Evolutionary conservation across 2,329 filamentous ascomycete species (phyloP).

Genomic region (Aspergillus sclerotialis): DNA sequence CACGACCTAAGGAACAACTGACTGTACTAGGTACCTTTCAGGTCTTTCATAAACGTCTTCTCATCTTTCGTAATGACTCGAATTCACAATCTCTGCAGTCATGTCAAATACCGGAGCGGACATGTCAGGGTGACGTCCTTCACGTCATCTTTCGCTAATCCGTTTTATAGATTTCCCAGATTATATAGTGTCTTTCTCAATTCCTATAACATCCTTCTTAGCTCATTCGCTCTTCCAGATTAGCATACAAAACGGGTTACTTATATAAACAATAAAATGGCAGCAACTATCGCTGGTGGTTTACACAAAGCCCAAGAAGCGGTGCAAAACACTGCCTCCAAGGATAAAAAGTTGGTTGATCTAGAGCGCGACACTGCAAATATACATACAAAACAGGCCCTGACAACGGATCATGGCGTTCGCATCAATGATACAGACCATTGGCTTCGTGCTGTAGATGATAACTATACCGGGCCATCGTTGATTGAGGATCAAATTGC

Average conservation of each 20-base stretch:
- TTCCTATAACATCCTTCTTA: no score
- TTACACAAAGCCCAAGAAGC: slow-evolving; percentile 23
- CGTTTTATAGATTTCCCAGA: no score
- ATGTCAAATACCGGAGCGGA: slow-evolving; percentile 1
- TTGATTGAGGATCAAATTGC: slow-evolving; percentile 66
- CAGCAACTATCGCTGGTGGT: slow-evolving; percentile 19
- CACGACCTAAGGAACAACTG: no score
- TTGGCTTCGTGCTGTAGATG: slow-evolving; percentile 60
- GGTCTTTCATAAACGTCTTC: no score
- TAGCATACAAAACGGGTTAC: no score
- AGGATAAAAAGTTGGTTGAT: slow-evolving; percentile 51
- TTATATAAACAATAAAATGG: slow-evolving; percentile 20
- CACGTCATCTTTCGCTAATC: slow-evolving; percentile 6
- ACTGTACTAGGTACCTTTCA: no score
- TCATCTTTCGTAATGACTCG: no score
- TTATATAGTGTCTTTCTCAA: no score
- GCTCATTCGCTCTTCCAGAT: no score
- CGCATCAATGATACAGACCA: slow-evolving; percentile 65
- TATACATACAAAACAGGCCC: slow-evolving; percentile 48
- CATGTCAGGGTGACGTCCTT: slow-evolving; percentile 7
- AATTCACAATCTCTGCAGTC: no score
- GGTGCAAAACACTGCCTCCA: slow-evolving; percentile 15
- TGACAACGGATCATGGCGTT: slow-evolving; percentile 69
- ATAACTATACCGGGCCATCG: slow-evolving; percentile 32
- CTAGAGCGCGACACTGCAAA: slow-evolving; percentile 52